Conservation (phyloP, 129 eudicot genomes). For the Artemisia tridentata region DNA sequence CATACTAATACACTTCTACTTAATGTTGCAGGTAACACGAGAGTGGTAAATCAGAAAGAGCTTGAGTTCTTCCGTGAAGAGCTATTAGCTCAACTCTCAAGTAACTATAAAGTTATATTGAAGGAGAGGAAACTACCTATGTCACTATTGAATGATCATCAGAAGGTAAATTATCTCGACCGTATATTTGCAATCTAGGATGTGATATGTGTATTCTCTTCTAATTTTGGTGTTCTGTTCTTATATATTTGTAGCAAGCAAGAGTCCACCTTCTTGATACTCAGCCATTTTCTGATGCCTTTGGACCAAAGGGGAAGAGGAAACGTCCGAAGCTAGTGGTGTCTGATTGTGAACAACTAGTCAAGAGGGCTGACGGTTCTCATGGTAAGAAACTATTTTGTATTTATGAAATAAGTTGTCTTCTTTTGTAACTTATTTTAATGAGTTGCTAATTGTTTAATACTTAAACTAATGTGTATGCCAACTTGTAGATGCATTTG, state of each 20-base stretch:
- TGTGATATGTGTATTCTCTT: not conserved
- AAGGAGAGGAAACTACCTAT: conserved; percentile 86
- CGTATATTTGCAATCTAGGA: not conserved
- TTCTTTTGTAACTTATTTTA: not conserved
- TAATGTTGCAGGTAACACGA: conserved; percentile 57
- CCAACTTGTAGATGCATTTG: conserved; percentile 67
- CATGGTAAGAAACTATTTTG: conserved; percentile 50
- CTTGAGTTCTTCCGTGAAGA: conserved; percentile 82
- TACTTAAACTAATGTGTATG: not conserved
- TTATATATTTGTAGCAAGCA: conserved; percentile 57
- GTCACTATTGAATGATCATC: conserved; percentile 90
- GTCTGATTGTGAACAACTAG: conserved; percentile 73
- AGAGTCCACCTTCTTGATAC: conserved; percentile 94
- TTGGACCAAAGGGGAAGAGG: conserved; percentile 92
- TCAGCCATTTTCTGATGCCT: conserved; percentile 83
- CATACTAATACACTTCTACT: conserved; percentile 2
- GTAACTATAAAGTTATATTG: conserved; percentile 68
- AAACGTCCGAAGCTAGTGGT: conserved; percentile 76
- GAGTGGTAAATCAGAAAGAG: conserved; percentile 74
- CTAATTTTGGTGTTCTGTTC: conserved; percentile 22
- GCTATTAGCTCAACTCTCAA: conserved; percentile 60
- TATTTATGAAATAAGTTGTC: not conserved
- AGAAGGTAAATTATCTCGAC: conserved; percentile 52
- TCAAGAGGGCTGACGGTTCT: conserved; percentile 75
- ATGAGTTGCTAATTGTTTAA: conserved; percentile 4